Conservation (phyloP, 2,329 filamentous ascomycete species). For the Cladosporium sp. region DNA sequence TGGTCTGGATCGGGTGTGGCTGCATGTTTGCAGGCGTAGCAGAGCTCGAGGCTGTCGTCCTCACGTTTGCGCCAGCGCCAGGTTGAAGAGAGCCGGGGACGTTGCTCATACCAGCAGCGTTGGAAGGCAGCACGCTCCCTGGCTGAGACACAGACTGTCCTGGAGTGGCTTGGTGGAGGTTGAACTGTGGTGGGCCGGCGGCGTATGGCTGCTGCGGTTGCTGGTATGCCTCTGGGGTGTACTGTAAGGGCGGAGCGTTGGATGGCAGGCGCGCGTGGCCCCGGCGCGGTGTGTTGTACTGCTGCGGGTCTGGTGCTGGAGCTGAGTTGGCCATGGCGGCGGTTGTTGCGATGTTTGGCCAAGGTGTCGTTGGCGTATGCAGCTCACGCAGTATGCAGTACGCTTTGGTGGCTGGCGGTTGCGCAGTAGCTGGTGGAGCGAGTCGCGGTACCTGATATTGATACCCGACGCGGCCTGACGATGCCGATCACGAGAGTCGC, state of each 20-base stretch:
- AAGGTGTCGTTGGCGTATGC: neutral
- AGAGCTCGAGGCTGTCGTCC: slow-evolving; percentile 43
- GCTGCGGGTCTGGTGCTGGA: slow-evolving; percentile 1
- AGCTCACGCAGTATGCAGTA: neutral
- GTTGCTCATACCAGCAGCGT: slow-evolving; percentile 38
- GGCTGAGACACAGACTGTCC: slow-evolving; percentile 26
- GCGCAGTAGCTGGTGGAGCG: neutral
- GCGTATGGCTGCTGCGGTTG: slow-evolving; percentile 52
- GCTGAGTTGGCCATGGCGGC: neutral
- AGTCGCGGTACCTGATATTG: neutral
- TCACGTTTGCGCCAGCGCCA: slow-evolving; percentile 54
- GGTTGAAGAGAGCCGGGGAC: slow-evolving; percentile 65
- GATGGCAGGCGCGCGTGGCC: slow-evolving; percentile 21
- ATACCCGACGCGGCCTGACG: neutral
- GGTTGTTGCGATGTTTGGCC: neutral
- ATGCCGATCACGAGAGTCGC: neutral
- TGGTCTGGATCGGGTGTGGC: slow-evolving; percentile 48
- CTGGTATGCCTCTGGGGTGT: slow-evolving; percentile 41
- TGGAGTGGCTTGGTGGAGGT: slow-evolving; percentile 53
- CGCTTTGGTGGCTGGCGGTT: neutral
- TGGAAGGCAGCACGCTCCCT: slow-evolving; percentile 23
- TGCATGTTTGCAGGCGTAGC: slow-evolving; percentile 29
- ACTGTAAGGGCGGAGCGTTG: slow-evolving; percentile 25
- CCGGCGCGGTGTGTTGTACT: slow-evolving; percentile 14
- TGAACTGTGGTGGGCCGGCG: slow-evolving; percentile 56